These are phyloP conservation scores for Byssochlamys sp. DNA, from an alignment of 2,329 filamentous ascomycete genomes.

Conservation along the genomic window DNA sequence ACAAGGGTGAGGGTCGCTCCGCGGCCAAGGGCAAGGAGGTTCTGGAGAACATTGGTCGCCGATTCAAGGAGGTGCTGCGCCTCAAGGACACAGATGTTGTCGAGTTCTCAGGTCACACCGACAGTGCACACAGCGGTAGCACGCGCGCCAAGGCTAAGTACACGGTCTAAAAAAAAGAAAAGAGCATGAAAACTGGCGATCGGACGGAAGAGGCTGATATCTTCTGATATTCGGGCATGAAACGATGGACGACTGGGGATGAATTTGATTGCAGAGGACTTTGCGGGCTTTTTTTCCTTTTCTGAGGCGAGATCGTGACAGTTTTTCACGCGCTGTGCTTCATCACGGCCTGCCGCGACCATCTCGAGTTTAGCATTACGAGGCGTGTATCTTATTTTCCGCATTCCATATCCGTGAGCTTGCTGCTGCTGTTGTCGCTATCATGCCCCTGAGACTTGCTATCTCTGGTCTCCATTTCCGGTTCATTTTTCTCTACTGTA, in stretches of 20 bases:
- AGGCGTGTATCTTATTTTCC: neutral
- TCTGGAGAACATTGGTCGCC: conserved; percentile 70
- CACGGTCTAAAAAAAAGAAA: conserved; percentile 52
- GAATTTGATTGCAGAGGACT: neutral
- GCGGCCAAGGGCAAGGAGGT: conserved; percentile 76
- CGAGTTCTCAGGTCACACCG: conserved; percentile 94
- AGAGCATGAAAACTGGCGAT: neutral
- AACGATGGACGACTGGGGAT: neutral
- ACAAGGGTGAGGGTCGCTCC: conserved; percentile 66
- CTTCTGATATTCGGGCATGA: neutral
- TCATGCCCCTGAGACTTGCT: neutral
- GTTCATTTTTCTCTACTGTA: neutral
- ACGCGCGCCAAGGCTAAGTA: conserved; percentile 94
- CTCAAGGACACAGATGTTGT: conserved; percentile 66
- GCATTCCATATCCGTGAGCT: neutral
- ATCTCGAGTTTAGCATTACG: neutral
- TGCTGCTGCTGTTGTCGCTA: neutral
- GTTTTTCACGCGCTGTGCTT: neutral
- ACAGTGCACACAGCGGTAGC: conserved; percentile 83
- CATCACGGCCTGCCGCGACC: neutral
- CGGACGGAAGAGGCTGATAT: neutral
- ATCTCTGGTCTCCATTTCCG: neutral
- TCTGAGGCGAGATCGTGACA: neutral
- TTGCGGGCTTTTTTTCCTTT: neutral
- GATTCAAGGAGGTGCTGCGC: conserved; percentile 87